Base-by-base conservation (phyloP, 2,329 filamentous ascomycete genomes). In the Immersiporthe knoxdaviesiana region DNA sequence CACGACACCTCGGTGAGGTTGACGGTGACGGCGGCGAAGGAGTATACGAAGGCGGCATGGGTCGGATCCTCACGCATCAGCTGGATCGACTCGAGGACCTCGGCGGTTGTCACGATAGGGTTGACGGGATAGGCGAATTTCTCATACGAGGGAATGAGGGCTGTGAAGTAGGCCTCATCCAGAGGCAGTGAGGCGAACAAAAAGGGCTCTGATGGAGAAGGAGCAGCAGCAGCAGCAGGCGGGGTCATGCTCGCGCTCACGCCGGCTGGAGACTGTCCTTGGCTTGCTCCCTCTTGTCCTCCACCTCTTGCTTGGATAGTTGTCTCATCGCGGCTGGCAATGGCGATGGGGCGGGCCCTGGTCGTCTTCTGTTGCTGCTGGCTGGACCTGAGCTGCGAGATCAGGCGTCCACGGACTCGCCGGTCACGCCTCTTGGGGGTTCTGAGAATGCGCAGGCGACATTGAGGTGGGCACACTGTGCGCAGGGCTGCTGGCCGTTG, bases 41-140 rank as follows among this genome's bases (percentile, higher is more conserved):
- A 78, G 72, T 81, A 81, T 35, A 83, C 75, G 64, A 84, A 83
- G 0, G 82, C 80, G 12, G 77, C 77, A 1, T 78, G 76, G 39
- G 81, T 81, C 44, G 75, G 74, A 37, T 80, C 77, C 0, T 73
- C 72, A 63, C 80, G 74, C 80, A 84, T 84, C 2, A 73, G 71
- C 1, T 63, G 35, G 56, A 81, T 79, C 37, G 75, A 76, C 0
- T 72, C 66, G 37, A 73, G 68, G 18, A 84, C 74, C 68, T 84
- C 82, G 12, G 74, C 72, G 37, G 80, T 79, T 1, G 79, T 74
- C 65, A 85, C 79, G 68, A 85, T 78, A 6, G 83, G 83, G 58
- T 82, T 81, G 54, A 84, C 79, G 1, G 83, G 83, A 71, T 83
- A 85, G 21, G 84, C 81, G 24, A 78, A 78, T 37, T 76, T 73